phyloP scores from a whole-genome alignment of 768 basidiomycete genomes.

The Russula olivacea region DNA sequence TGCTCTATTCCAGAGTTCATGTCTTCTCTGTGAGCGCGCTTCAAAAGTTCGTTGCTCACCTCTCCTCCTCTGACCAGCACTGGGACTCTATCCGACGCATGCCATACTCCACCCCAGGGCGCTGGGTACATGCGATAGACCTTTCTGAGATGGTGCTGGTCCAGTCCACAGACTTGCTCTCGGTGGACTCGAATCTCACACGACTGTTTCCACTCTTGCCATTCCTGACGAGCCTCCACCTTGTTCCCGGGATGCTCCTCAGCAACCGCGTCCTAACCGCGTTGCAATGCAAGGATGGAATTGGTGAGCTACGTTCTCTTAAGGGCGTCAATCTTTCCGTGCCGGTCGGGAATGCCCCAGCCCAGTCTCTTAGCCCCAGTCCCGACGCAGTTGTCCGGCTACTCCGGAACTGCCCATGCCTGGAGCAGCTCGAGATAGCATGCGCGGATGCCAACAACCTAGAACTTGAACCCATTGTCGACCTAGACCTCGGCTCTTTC shows the following conservation, averaged over 20 bases:
- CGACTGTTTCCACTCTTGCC: slow-evolving; percentile 53
- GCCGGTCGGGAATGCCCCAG: slow-evolving; percentile 11
- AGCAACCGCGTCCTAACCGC: slow-evolving; percentile 18
- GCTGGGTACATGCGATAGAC: slow-evolving; percentile 78
- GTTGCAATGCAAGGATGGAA: slow-evolving; percentile 19
- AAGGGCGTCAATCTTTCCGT: slow-evolving; percentile 19
- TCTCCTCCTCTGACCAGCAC: slow-evolving; percentile 59
- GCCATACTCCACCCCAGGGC: slow-evolving; percentile 79
- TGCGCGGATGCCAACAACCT: slow-evolving; percentile 15
- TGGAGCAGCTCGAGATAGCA: slow-evolving; percentile 24
- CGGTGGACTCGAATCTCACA: slow-evolving; percentile 58
- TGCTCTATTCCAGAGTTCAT: slow-evolving; percentile 54
- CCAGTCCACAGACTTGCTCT: slow-evolving; percentile 42
- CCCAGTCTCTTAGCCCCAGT: not conserved
- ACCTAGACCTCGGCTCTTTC: not conserved
- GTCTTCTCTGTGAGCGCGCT: slow-evolving; percentile 43
- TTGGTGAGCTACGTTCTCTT: slow-evolving; percentile 18
- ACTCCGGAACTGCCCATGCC: slow-evolving; percentile 10
- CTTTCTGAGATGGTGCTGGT: slow-evolving; percentile 46
- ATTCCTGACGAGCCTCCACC: slow-evolving; percentile 22
- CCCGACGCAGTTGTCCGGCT: slow-evolving; percentile 6
- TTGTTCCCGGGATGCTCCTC: slow-evolving; percentile 15
- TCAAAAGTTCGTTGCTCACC: slow-evolving; percentile 50
- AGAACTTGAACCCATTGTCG: slow-evolving; percentile 4
- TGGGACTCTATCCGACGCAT: slow-evolving; percentile 90